These are phyloP conservation scores for Gigaspora rosea DNA, from an alignment of 192 early-diverging fungal species.

Conservation along the genomic window DNA sequence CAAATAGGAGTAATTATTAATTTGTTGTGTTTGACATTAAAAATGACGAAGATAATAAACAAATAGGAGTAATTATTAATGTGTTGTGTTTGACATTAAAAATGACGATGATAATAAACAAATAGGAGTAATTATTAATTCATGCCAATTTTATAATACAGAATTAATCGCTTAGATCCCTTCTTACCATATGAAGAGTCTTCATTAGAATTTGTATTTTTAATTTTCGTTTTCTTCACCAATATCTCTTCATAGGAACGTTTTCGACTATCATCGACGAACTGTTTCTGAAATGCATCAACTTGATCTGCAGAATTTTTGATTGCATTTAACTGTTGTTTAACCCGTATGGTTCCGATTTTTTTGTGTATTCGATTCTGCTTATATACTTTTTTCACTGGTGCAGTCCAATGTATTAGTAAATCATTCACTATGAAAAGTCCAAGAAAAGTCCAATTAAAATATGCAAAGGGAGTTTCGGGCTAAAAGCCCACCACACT, in stretches of 20 bases:
- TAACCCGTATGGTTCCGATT: constrained; percentile 9
- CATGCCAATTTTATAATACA: too few relatives aligned
- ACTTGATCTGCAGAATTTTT: constrained; percentile 23
- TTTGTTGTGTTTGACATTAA: not conserved
- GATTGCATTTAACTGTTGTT: constrained; percentile 1
- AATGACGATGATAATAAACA: not conserved
- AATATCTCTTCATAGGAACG: not conserved
- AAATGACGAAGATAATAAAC: constrained; percentile 2
- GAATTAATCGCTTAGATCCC: not conserved
- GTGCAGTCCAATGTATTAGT: constrained; percentile 11
- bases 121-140: constrained; percentile 19
- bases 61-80: constrained; percentile 14
- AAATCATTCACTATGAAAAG: not conserved
- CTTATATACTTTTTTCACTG: constrained; percentile 26
- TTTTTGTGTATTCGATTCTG: constrained; percentile 11
- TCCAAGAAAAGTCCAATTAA: not conserved
- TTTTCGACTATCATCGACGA: constrained; percentile 13
- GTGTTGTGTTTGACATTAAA: not conserved
- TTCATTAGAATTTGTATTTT: constrained; percentile 6
- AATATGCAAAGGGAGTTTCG: constrained; percentile 26
- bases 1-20: constrained; percentile 15
- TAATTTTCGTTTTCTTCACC: constrained; percentile 14
- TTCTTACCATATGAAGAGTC: not conserved
- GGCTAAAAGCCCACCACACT: constrained; percentile 19
- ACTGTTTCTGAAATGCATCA: constrained; percentile 20